These are phyloP conservation scores for Penicillium verhagenii DNA, from an alignment of 495 filamentous ascomycete species.

Conservation along the genomic window DNA sequence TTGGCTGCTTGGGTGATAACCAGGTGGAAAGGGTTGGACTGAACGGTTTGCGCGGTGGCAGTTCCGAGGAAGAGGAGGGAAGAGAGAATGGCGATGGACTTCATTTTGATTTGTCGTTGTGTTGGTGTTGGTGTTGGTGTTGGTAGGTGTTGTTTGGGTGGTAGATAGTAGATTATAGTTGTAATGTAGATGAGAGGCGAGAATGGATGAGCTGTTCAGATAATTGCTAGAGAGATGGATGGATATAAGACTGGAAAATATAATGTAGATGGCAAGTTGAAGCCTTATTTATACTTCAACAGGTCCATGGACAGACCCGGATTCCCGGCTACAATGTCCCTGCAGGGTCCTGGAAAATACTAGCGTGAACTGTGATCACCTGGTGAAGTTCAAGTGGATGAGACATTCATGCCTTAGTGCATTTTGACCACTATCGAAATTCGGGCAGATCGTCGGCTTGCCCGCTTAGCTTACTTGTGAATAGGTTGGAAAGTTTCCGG, in stretches of 20 bases:
- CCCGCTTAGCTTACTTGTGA: slow-evolving; percentile 4
- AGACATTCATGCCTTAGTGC: slow-evolving; percentile 10
- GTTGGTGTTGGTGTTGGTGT: background rate
- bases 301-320: background rate
- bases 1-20: slow-evolving; percentile 24
- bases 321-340: background rate
- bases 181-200: too few species aligned
- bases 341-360: background rate
- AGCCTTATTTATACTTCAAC: background rate
- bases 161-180: too few species aligned
- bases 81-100: slow-evolving; percentile 7
- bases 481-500: background rate
- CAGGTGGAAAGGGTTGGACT: slow-evolving; percentile 32
- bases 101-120: slow-evolving; percentile 6
- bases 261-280: background rate
- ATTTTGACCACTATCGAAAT: slow-evolving; percentile 8
- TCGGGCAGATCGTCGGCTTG: slow-evolving; percentile 14
- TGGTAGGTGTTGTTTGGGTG: too few species aligned
- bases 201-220: background rate
- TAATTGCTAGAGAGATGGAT: background rate
- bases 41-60: slow-evolving; percentile 10
- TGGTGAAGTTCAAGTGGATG: background rate
- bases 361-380: background rate
- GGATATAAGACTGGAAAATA: background rate
- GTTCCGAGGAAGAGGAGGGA: slow-evolving; percentile 10